Evolutionary conservation across 352 stramenopile species (phyloP).

Genomic region (Phytophthora crassamura): DNA sequence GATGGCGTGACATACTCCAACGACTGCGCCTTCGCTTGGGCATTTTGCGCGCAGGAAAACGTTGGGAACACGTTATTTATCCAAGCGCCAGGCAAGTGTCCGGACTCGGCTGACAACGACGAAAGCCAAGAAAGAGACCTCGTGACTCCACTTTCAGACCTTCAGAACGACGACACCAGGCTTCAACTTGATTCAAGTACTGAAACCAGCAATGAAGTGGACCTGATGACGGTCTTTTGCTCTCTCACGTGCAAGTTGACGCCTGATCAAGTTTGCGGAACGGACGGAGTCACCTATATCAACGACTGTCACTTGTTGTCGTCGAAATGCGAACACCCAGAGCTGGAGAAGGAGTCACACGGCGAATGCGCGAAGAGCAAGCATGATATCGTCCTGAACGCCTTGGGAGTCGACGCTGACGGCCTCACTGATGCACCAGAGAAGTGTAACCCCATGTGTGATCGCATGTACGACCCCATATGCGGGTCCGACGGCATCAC

Average conservation of each 20-base stretch:
- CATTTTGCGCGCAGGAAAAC: conserved; percentile 20
- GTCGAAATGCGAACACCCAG: conserved; percentile 52
- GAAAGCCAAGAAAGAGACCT: background rate
- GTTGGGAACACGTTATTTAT: conserved; percentile 24
- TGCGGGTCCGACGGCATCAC: conserved; percentile 72
- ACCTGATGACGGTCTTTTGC: conserved; percentile 36
- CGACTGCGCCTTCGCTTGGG: conserved; percentile 36
- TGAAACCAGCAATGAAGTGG: conserved; percentile 4
- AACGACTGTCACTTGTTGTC: conserved; percentile 59
- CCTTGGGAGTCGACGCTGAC: conserved; percentile 23
- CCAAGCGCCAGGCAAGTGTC: conserved; percentile 22
- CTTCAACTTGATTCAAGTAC: background rate
- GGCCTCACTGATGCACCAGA: conserved; percentile 14
- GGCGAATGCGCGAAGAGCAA: conserved; percentile 32
- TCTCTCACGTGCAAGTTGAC: conserved; percentile 41
- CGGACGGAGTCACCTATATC: conserved; percentile 57
- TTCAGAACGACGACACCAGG: background rate
- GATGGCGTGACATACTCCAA: conserved; percentile 52
- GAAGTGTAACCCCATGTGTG: conserved; percentile 62
- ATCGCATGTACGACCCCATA: conserved; percentile 51
- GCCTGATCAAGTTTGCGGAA: conserved; percentile 54
- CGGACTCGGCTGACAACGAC: background rate
- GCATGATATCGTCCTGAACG: conserved; percentile 6
- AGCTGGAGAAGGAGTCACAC: conserved; percentile 49
- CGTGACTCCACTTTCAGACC: background rate